Base-by-base conservation (phyloP, 2,329 filamentous ascomycete species). In the Aspergillus phoenicis region DNA sequence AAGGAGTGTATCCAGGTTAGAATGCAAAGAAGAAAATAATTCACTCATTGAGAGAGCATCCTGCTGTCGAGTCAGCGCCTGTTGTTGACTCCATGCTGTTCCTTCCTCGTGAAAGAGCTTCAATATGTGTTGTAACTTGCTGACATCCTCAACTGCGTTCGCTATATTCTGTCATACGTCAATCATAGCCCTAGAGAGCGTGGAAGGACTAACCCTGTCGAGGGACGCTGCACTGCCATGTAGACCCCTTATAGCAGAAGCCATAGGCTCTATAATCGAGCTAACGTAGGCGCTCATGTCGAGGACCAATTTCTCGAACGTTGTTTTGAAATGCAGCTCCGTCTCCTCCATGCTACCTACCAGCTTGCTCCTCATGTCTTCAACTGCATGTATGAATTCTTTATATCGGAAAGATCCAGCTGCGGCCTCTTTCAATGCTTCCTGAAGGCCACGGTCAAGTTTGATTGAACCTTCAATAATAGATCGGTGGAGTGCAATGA, bases 401-500 rank as follows among this genome's bases (percentile, higher is more conserved):
- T 65, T 66, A 8, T 78, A 72, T n/a, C 70, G 64, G 64, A 5
- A 57, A 53, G 43, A 74, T 33, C 74, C 71, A 15, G 68, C 57
- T 47, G 68, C 68, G 5, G 76, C 71, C 51, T 71, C 66, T 5
- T 62, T 64, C 10, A 80, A 55, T 8, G 76, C 71, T 53, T 72
- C 70, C 8, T 73, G 70, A 1, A 81, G 68, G 0, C 72, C 75
- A 5, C 68, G 58, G 15, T 71, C 73, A 10, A 80, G 65, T 36
- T 75, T 76, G 1, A 70, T 64, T 8, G 73, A 76, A 33, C 74
- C 74, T 30, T 77, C 68, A 2, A 75, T 62, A 26, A 81, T 72
- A 17, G 73, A 71, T n/a, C 70, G 72, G 62, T 81, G 71, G 2
- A 79, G 70, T 22, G 74, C 68, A 2, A 81, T 66, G 4, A 80